These are phyloP conservation scores for Ambrosia trifida DNA, from an alignment of 129 eudicot species.

Conservation along the genomic window DNA sequence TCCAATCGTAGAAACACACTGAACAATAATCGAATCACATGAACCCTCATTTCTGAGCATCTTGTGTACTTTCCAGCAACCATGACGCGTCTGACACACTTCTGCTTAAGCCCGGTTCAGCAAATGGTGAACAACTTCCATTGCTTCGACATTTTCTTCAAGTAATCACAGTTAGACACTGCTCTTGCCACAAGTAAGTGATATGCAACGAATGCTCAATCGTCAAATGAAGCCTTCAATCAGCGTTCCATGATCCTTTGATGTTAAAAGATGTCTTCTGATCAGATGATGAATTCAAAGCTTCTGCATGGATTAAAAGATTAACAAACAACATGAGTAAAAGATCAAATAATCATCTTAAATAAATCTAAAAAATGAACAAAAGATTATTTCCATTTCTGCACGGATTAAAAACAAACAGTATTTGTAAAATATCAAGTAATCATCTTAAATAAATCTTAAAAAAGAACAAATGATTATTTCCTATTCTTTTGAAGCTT, in stretches of 20 bases:
- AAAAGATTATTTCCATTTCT: slow-evolving; percentile 37
- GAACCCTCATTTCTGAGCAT: not conserved
- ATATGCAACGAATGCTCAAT: not conserved
- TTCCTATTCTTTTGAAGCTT: slow-evolving; percentile 50
- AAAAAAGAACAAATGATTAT: slow-evolving; percentile 11
- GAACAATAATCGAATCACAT: slow-evolving; percentile 51
- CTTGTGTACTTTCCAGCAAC: too few relatives aligned
- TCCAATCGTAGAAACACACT: slow-evolving; percentile 81
- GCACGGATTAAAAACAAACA: not conserved
- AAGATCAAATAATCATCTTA: not conserved
- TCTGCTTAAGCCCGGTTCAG: not conserved
- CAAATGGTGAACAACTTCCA: not conserved
- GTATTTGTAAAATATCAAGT: slow-evolving; percentile 18
- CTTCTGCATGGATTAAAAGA: slow-evolving; percentile 15
- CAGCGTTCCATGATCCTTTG: not conserved
- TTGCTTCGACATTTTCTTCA: too few relatives aligned
- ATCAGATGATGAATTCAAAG: slow-evolving; percentile 11
- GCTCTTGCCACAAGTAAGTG: not conserved
- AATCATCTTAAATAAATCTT: slow-evolving; percentile 8
- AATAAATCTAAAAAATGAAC: slow-evolving; percentile 18
- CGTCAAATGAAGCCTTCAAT: not conserved
- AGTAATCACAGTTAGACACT: not conserved
- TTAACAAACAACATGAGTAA: slow-evolving; percentile 4
- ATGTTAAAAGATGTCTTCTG: slow-evolving; percentile 5
- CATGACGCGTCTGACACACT: not conserved